phyloP scores from a whole-genome alignment of 371 early-diverging fungal genomes.

The Mortierella sp. region DNA sequence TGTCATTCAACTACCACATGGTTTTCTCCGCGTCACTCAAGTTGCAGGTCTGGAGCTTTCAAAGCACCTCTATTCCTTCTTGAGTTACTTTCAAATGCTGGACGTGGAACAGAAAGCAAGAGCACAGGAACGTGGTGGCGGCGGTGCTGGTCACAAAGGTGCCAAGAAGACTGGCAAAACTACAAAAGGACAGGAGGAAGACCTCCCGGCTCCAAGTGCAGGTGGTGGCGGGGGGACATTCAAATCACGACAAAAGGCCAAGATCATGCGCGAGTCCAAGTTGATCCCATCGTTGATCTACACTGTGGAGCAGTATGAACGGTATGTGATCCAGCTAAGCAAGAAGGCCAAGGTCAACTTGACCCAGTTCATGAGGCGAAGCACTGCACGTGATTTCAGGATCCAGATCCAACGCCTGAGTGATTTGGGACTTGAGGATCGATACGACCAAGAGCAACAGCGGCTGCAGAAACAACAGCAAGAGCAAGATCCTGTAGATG shows the following conservation, averaged over 20 bases:
- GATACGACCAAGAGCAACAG: conserved; percentile 41
- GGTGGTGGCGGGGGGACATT: conserved; percentile 6
- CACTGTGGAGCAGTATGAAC: conserved; percentile 75
- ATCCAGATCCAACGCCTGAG: conserved; percentile 64
- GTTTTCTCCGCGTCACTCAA: conserved; percentile 51
- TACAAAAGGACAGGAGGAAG: not conserved
- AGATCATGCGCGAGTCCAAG: conserved; percentile 69
- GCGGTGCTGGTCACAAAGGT: conserved; percentile 14
- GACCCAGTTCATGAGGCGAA: conserved; percentile 75
- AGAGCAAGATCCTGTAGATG: conserved; percentile 16
- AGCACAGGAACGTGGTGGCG: conserved; percentile 19
- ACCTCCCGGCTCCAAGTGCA: not conserved
- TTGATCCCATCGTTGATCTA: conserved; percentile 74
- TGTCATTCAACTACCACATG: conserved; percentile 42
- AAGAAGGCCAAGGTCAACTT: conserved; percentile 73
- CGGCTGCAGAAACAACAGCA: conserved; percentile 20
- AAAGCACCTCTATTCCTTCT: conserved; percentile 36
- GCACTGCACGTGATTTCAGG: conserved; percentile 77
- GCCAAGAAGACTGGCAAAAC: conserved; percentile 7
- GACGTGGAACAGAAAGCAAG: conserved; percentile 32
- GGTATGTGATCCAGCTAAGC: conserved; percentile 69
- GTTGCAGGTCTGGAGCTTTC: conserved; percentile 51
- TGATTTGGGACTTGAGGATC: conserved; percentile 48
- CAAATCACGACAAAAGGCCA: conserved; percentile 57
- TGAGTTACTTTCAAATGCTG: conserved; percentile 47